Evolutionary conservation across 106 monocot species (phyloP).

Genomic region (Apostasia ramifera): DNA sequence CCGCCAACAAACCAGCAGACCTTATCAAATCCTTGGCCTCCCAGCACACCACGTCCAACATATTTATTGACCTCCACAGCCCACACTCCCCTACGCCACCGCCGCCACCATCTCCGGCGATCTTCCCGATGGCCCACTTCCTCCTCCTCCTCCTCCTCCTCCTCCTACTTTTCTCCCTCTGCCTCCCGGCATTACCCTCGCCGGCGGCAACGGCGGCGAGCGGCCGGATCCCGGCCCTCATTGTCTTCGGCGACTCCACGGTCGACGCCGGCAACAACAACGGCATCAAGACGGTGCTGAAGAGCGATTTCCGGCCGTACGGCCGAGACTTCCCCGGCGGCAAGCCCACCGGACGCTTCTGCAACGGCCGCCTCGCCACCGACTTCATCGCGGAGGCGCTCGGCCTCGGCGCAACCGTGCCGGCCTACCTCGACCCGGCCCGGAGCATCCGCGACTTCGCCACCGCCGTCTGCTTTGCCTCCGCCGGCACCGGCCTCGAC

Average conservation of each 20-base stretch:
- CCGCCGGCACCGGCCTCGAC: slow-evolving; percentile 59
- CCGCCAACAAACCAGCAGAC: slow-evolving; percentile 1
- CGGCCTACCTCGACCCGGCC: slow-evolving; percentile 56
- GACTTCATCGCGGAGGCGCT: slow-evolving; percentile 47
- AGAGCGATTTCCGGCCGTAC: slow-evolving; percentile 38
- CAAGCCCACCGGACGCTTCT: slow-evolving; percentile 42
- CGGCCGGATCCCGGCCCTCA: slow-evolving; percentile 21
- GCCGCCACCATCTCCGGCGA: background rate
- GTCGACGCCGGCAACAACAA: slow-evolving; percentile 52
- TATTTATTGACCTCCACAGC: background rate
- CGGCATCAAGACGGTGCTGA: slow-evolving; percentile 15
- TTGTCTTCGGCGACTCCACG: slow-evolving; percentile 57
- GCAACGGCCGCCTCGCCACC: slow-evolving; percentile 45
- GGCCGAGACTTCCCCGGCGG: slow-evolving; percentile 34
- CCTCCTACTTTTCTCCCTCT: background rate
- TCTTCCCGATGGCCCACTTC: background rate
- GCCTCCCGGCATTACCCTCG: background rate
- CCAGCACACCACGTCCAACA: too few relatives aligned
- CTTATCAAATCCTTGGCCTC: background rate
- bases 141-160: slow-evolving; percentile 5
- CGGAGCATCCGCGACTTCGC: slow-evolving; percentile 43
- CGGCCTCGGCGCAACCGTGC: slow-evolving; percentile 35
- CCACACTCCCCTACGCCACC: background rate
- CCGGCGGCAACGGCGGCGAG: background rate
- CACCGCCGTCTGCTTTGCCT: slow-evolving; percentile 45